phyloP scores from a whole-genome alignment of 495 filamentous ascomycete species.

The Podospora pseudocomata region DNA sequence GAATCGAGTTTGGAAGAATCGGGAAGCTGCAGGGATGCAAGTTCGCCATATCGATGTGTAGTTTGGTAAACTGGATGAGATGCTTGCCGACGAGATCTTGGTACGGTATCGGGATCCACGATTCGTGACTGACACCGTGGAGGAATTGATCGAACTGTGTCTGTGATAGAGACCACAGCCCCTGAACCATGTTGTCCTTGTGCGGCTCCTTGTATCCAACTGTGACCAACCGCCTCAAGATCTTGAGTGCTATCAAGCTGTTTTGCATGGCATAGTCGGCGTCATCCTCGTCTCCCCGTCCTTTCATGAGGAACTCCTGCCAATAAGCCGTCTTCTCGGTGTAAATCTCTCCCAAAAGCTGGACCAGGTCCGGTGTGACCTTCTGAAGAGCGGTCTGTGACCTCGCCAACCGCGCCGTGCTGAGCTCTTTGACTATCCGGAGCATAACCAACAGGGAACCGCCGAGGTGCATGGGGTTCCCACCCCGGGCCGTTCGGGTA shows the following conservation, averaged over 20 bases:
- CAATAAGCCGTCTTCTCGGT: slow-evolving; percentile 67
- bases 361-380: slow-evolving; percentile 74
- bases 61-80: slow-evolving; percentile 81
- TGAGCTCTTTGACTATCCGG: slow-evolving; percentile 84
- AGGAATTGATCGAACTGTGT: slow-evolving; percentile 70
- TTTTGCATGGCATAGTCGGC: slow-evolving; percentile 63
- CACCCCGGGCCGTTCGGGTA: slow-evolving; percentile 48
- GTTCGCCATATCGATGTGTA: slow-evolving; percentile 80
- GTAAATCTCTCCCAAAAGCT: slow-evolving; percentile 73
- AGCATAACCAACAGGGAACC: slow-evolving; percentile 74
- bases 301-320: slow-evolving; percentile 54
- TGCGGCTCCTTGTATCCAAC: slow-evolving; percentile 81
- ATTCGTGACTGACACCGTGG: slow-evolving; percentile 45
- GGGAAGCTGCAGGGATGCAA: slow-evolving; percentile 76
- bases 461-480: slow-evolving; percentile 54
- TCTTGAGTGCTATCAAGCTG: slow-evolving; percentile 73
- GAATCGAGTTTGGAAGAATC: slow-evolving; percentile 69
- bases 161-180: slow-evolving; percentile 71
- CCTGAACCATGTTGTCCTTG: slow-evolving; percentile 64
- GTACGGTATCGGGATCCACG: slow-evolving; percentile 43
- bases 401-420: slow-evolving; percentile 67
- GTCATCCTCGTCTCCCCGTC: slow-evolving; percentile 50
- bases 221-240: slow-evolving; percentile 73
- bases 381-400: slow-evolving; percentile 69
- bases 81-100: slow-evolving; percentile 71